Evolutionary conservation across 257 asterid genomes (phyloP), one percentile per base, ranked within the genome.

Genomic region (Petunia secreta): DNA sequence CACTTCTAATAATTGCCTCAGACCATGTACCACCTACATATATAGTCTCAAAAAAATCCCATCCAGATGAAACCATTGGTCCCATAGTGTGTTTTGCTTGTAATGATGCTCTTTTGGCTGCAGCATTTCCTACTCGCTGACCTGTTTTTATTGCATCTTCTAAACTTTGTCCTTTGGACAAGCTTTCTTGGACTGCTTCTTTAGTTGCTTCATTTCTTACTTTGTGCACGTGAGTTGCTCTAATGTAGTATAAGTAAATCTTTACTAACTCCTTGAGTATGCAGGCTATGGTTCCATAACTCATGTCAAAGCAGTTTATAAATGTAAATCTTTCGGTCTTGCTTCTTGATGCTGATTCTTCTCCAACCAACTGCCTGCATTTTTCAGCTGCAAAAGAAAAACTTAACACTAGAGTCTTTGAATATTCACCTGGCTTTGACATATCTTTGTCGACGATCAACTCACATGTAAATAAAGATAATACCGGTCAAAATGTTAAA

Each of bases 21-120:
- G 80, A 81, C n/a, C 50, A 66, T 10, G 84, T 66, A 8, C 94
- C 92, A 2, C 90, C 92, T 1, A 75, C 88, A 5, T 90, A 89
- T 14, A 86, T 15, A 5, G 89, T 86, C 79, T 90, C 94, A 69
- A 90, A 86, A 62, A 89, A 73, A 62, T 90, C 94, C 94, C 91
- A 89, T 14, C 82, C 90, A n/a, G 92, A 85, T 50, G 89, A 80
- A 39, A 89, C 60, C 14, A 83, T 53, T 41, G 92, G 94, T 38
- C 87, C 91, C 82, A 80, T 85, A 4, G 87, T 67, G 69, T 89
- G 91, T 58, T 77, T 87, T 67, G 66, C 84, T 39, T 87, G 89
- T 81, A 85, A 34, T 25, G 81, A 83, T 8, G 92, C 92, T 0
- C 81, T 66, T 63, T 81, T 85, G 0, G 89, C 92, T 0, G 83